Evolutionary conservation across 1,139 yeast genomes (phyloP).

Genomic region (Yamadazyma epiphylla): DNA sequence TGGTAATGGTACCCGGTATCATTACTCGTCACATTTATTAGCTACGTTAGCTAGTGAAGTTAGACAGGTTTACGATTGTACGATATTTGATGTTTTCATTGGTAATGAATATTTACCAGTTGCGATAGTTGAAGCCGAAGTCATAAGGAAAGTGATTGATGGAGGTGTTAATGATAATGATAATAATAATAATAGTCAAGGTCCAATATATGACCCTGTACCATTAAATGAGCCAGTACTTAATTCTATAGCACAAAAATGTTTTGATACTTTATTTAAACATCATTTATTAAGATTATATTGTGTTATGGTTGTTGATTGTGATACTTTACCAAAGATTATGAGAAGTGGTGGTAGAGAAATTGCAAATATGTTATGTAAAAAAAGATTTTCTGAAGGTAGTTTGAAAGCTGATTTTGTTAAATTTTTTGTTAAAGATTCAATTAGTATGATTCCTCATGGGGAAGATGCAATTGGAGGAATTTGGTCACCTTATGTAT

Average conservation of each 20-base stretch:
- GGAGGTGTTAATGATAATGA: conserved; percentile 16
- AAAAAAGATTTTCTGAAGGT: conserved; percentile 76
- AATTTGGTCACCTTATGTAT: conserved; percentile 75
- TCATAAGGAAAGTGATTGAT: conserved; percentile 45
- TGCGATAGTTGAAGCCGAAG: conserved; percentile 80
- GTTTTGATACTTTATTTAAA: conserved; percentile 65
- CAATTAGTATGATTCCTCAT: conserved; percentile 66
- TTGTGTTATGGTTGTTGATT: conserved; percentile 78
- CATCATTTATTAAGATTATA: conserved; percentile 76
- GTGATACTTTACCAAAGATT: conserved; percentile 80
- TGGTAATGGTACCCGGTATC: conserved; percentile 53
- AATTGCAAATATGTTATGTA: conserved; percentile 90
- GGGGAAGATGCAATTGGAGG: conserved; percentile 83
- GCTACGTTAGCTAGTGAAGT: conserved; percentile 81
- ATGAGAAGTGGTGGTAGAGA: conserved; percentile 83
- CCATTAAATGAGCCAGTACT: conserved; percentile 55
- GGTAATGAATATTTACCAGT: conserved; percentile 86
- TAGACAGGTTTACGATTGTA: conserved; percentile 80
- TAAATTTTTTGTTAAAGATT: conserved; percentile 68
- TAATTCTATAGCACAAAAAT: conserved; percentile 71
- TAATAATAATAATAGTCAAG: conserved; percentile 7
- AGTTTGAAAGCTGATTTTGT: conserved; percentile 72
- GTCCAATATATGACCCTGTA: conserved; percentile 17
- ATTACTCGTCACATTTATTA: conserved; percentile 80
- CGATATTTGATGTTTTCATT: conserved; percentile 83